Evolutionary conservation across 257 asterid genomes (phyloP), one percentile per base, ranked within the genome.

Genomic region (Solanum pinnatisectum): DNA sequence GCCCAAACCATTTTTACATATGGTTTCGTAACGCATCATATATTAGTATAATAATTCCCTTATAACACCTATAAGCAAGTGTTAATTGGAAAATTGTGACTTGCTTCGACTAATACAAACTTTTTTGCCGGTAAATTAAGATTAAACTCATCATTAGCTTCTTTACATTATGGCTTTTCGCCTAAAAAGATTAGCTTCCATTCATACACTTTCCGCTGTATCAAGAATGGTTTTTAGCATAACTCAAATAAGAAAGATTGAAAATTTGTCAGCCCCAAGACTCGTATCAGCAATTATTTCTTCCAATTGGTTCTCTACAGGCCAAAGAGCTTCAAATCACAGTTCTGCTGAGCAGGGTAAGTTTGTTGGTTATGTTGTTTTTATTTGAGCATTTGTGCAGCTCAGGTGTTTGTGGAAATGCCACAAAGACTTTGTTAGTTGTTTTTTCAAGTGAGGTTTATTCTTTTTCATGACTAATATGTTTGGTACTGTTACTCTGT

Each of bases 361-460:
- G 88, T 88, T 30, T 15, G 81, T 72, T 16, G 36, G 84, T 22
- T 16, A n/a, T 9, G 8, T 67, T 25, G 9, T 35, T 16, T 70
- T 87, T 46, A 6, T 70, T 84, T n/a, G 2, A 9, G n/a, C n/a
- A 23, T 35, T 32, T 42, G 52, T 3, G 84, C 40, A 32, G 49
- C 39, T 88, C 77, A 89, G 8, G 37, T 92, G 94, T 90, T 93
- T 93, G 96, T 89, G 35, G 76, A 93, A 95, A 91, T 88, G 91
- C 89, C 91, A n/a, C 92, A 88, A 12, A 76, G 88, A 88, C 33
- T 56, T 16, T 3, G 3, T 8, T 36, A 1, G 36, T 73, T 25
- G 20, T 5, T 11, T 16, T 42, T 18, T 56, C n/a, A 56, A 76
- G 33, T 70, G 77, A 11, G 25, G 5, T 56, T 8, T 56, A 56